Evolutionary conservation across 805 yeast species (phyloP).

Genomic region (Saccharomycopsis oosterbeekiorum): DNA sequence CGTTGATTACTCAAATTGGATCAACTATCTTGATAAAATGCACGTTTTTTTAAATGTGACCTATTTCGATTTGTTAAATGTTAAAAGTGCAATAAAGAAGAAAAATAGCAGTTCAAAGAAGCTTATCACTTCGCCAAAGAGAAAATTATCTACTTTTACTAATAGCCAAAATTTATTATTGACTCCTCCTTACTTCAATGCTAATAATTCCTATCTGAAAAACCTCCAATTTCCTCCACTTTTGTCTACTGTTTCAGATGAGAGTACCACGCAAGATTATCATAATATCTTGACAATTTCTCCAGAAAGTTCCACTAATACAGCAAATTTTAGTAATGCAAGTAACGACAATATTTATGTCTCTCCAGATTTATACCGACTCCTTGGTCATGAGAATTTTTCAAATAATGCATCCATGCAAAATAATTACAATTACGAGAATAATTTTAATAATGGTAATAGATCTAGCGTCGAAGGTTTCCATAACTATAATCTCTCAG

Average conservation of each 20-base stretch:
- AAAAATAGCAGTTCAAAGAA: neutral
- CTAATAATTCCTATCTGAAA: neutral
- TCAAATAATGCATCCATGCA: neutral
- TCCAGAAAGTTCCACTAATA: neutral
- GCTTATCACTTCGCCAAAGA: neutral
- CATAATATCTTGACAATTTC: neutral
- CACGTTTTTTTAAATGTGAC: neutral
- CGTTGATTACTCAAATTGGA: conserved; percentile 1
- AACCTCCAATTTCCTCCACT: neutral
- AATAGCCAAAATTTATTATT: neutral
- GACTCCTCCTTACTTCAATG: neutral
- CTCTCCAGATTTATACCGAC: neutral
- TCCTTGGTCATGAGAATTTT: neutral
- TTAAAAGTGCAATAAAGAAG: neutral
- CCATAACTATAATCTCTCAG: neutral
- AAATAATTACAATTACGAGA: neutral
- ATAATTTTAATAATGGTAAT: neutral
- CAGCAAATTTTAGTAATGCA: neutral
- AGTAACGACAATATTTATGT: neutral
- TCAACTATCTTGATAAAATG: neutral
- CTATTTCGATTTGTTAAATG: neutral
- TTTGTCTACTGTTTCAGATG: neutral
- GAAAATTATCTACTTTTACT: neutral
- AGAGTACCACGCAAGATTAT: neutral
- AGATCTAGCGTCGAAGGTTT: neutral